These are phyloP conservation scores for Suillus variegatus DNA, from an alignment of 768 basidiomycete species.

Conservation along the genomic window DNA sequence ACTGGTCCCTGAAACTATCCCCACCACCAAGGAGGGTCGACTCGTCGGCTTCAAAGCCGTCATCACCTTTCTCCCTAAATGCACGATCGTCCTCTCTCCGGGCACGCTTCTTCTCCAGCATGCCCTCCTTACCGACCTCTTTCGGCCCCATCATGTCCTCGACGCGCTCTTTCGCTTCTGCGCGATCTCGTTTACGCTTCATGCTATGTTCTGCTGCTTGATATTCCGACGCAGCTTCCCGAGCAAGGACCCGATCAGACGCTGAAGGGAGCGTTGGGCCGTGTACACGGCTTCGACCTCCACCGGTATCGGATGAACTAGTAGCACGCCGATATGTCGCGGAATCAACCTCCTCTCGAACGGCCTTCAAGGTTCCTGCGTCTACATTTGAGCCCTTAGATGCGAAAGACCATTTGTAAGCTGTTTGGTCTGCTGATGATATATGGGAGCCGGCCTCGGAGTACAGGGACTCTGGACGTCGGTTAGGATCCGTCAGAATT, in stretches of 20 bases:
- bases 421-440: conserved; percentile 68
- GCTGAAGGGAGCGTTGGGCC: conserved; percentile 72
- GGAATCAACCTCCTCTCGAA: conserved; percentile 57
- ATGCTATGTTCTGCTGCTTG: conserved; percentile 51
- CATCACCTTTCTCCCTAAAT: conserved; percentile 73
- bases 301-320: conserved; percentile 13
- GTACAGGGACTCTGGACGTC: conserved; percentile 52
- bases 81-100: conserved; percentile 68
- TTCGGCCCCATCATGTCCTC: conserved; percentile 84
- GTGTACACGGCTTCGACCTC: conserved; percentile 45
- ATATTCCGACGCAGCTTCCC: conserved; percentile 59
- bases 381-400: conserved; percentile 65
- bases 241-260: conserved; percentile 68
- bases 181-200: conserved; percentile 68
- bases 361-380: conserved; percentile 53
- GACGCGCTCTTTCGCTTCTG: conserved; percentile 64
- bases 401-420: conserved; percentile 88
- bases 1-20: conserved; percentile 83
- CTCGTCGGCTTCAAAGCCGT: conserved; percentile 78
- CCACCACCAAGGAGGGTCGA: conserved; percentile 79
- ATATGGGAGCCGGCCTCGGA: conserved; percentile 57
- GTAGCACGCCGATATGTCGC: conserved; percentile 38
- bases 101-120: conserved; percentile 84
- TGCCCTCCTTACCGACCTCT: conserved; percentile 77
- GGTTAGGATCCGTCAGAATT: conserved; percentile 4